Percentiles rank a stretch among this genome's conserved stretches.
Conservation (phyloP, 2,329 filamentous ascomycete genomes). For the Colletotrichum sp. region DNA sequence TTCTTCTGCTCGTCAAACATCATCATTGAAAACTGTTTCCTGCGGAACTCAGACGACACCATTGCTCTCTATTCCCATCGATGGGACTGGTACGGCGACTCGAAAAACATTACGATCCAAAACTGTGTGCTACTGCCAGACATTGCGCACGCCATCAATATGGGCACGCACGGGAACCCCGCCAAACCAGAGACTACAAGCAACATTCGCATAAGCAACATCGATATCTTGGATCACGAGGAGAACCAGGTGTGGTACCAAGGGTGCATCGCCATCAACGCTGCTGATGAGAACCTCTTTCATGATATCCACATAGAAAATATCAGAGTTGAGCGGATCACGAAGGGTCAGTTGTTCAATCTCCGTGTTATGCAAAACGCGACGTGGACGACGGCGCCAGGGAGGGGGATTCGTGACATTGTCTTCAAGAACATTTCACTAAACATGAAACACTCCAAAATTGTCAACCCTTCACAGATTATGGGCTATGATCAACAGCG, state of each 20-base stretch:
- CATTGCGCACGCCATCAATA: slow-evolving; percentile 37
- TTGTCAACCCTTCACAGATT: neutral
- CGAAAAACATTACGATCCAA: slow-evolving; percentile 34
- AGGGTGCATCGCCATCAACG: slow-evolving; percentile 37
- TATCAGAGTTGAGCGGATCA: slow-evolving; percentile 35
- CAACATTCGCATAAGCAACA: slow-evolving; percentile 32
- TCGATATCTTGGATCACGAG: slow-evolving; percentile 40
- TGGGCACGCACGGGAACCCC: slow-evolving; percentile 40
- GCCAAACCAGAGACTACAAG: slow-evolving; percentile 34
- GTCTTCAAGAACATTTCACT: slow-evolving; percentile 17
- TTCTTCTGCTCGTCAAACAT: slow-evolving; percentile 27
- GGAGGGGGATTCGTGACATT: slow-evolving; percentile 33
- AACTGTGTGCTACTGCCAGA: slow-evolving; percentile 35
- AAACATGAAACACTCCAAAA: neutral
- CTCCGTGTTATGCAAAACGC: slow-evolving; percentile 37
- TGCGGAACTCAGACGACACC: slow-evolving; percentile 40
- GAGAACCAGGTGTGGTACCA: slow-evolving; percentile 39
- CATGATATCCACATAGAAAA: slow-evolving; percentile 31
- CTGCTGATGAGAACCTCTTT: slow-evolving; percentile 35
- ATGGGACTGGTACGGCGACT: slow-evolving; percentile 34
- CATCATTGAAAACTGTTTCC: slow-evolving; percentile 34
- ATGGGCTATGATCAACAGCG: neutral
- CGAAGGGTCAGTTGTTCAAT: slow-evolving; percentile 35
- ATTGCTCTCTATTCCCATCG: slow-evolving; percentile 39
- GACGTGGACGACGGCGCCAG: slow-evolving; percentile 37